Conservation (phyloP, 176 grass and related monocot species). For the Eleusine coracana region DNA sequence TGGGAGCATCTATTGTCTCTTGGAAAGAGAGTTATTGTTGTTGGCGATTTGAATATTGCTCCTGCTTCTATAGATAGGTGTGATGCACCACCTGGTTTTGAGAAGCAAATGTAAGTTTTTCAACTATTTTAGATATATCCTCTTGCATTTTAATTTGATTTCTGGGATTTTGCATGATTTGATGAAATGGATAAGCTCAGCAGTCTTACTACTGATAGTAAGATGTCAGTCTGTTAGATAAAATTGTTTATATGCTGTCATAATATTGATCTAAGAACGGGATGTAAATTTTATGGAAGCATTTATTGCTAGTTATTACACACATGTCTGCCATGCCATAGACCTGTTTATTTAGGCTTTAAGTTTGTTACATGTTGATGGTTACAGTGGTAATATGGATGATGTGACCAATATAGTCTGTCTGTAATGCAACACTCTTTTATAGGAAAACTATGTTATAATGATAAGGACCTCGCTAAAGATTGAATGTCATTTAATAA, state of each 20-base stretch:
- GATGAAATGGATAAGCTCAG: neutral
- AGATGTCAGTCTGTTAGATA: neutral
- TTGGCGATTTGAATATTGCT: constrained; percentile 98
- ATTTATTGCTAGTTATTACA: neutral
- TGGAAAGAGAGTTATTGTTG: constrained; percentile 89
- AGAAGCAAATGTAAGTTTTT: constrained; percentile 86
- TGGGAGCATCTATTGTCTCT: constrained; percentile 69
- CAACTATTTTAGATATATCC: neutral
- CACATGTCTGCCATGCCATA: neutral
- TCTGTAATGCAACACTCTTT: neutral
- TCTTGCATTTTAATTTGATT: neutral
- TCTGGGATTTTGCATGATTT: neutral
- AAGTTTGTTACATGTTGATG: neutral
- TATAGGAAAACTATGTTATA: neutral
- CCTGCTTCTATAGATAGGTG: constrained; percentile 88
- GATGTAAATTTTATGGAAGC: neutral
- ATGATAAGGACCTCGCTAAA: neutral
- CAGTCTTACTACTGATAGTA: neutral
- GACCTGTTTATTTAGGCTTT: neutral
- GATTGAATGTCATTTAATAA: neutral
- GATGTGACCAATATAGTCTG: neutral
- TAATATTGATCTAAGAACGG: neutral
- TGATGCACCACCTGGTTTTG: constrained; percentile 76
- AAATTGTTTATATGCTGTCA: neutral
- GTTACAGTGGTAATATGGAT: neutral